Evolutionary conservation across 2,329 filamentous ascomycete genomes (phyloP).

Genomic region (Alternaria sp.): DNA sequence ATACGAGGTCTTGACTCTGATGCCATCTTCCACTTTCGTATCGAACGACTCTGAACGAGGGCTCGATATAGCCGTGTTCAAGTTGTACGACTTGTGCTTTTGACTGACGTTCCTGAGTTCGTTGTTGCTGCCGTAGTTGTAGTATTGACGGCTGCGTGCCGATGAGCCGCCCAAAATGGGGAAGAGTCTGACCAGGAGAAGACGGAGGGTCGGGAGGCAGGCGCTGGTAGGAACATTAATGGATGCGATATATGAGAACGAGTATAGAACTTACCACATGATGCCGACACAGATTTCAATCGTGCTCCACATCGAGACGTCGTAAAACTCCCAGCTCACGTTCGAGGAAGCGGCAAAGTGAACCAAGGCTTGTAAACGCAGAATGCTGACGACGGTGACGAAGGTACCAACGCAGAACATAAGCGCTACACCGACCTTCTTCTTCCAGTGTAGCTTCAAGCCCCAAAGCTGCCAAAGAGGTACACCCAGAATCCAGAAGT

Average conservation of each 20-base stretch:
- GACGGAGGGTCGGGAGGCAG: constrained; percentile 51
- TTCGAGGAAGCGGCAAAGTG: constrained; percentile 52
- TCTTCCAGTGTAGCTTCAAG: constrained; percentile 46
- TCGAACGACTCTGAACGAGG: constrained; percentile 1
- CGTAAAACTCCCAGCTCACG: constrained; percentile 50
- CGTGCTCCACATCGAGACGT: constrained; percentile 51
- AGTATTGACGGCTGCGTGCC: constrained; percentile 28
- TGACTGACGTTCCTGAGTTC: constrained; percentile 24
- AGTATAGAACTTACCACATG: constrained; percentile 37
- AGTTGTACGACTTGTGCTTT: constrained; percentile 11
- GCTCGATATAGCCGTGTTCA: constrained; percentile 6
- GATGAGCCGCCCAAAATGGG: constrained; percentile 48
- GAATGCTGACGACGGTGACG: constrained; percentile 53
- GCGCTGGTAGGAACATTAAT: constrained; percentile 28
- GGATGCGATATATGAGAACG: background rate
- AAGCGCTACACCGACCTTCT: constrained; percentile 48
- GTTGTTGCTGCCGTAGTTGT: constrained; percentile 34
- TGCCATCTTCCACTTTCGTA: constrained; percentile 18
- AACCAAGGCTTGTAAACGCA: constrained; percentile 53
- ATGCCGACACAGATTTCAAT: constrained; percentile 54
- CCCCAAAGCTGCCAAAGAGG: constrained; percentile 45
- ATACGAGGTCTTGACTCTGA: constrained; percentile 27
- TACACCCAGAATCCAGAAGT: constrained; percentile 45
- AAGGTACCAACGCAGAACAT: constrained; percentile 52
- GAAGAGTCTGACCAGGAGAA: constrained; percentile 46